Evolutionary conservation across 345 rosid genomes (phyloP).

Genomic region (Garcia nutans): DNA sequence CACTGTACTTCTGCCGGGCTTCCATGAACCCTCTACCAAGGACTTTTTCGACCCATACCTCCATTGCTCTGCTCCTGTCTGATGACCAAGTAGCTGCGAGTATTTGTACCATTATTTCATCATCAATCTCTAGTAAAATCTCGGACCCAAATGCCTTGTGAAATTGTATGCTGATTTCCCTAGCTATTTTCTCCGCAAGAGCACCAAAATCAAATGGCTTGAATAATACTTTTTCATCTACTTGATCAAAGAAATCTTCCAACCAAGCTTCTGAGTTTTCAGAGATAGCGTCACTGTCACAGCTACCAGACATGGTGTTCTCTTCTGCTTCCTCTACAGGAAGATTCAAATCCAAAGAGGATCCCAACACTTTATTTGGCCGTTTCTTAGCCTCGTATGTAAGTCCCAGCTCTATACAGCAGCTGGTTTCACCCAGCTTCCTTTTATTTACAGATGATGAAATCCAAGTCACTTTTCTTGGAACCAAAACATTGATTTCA

Average conservation of each 20-base stretch:
- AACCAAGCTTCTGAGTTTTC: conserved; percentile 57
- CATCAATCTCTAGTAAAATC: conserved; percentile 44
- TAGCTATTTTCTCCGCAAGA: conserved; percentile 40
- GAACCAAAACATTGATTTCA: conserved; percentile 7
- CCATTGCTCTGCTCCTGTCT: conserved; percentile 33
- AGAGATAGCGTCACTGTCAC: conserved; percentile 37
- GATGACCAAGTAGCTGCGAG: conserved; percentile 53
- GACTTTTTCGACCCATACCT: conserved; percentile 57
- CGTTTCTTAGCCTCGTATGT: conserved; percentile 20
- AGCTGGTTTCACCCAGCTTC: conserved; percentile 15
- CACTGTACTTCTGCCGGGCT: conserved; percentile 30
- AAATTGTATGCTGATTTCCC: conserved; percentile 32
- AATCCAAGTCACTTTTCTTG: conserved; percentile 15
- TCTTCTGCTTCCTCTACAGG: conserved; percentile 51
- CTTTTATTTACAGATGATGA: conserved; percentile 31
- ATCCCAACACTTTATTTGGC: conserved; percentile 35
- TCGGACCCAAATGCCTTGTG: conserved; percentile 43
- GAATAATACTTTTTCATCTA: conserved; percentile 54
- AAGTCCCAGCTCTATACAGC: conserved; percentile 8
- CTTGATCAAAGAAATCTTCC: conserved; percentile 47
- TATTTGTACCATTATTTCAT: conserved; percentile 47
- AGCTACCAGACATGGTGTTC: conserved; percentile 1
- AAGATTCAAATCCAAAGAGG: conserved; percentile 64
- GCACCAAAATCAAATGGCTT: conserved; percentile 56
- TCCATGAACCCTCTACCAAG: conserved; percentile 44